phyloP scores from a whole-genome alignment of 2,329 filamentous ascomycete species.

The Alternaria angustiovoidea region DNA sequence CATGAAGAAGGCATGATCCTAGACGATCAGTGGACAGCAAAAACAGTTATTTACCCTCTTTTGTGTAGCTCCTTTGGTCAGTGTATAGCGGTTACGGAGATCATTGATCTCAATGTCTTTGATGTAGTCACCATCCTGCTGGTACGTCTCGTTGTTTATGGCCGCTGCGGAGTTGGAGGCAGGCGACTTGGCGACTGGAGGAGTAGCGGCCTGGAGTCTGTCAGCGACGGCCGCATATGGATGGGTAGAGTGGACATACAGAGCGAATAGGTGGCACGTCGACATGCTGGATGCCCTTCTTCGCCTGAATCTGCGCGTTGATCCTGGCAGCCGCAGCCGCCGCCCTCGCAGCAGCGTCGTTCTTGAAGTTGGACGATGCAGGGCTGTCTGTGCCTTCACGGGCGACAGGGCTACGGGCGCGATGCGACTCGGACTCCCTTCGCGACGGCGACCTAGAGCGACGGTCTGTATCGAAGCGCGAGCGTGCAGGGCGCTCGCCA shows the following conservation, averaged over 20 bases:
- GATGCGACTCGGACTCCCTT: slow-evolving; percentile 69
- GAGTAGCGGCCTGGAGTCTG: slow-evolving; percentile 53
- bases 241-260: slow-evolving; percentile 50
- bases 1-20: slow-evolving; percentile 54
- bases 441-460: slow-evolving; percentile 77
- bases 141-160: slow-evolving; percentile 82
- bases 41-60: slow-evolving; percentile 98
- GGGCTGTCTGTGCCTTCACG: slow-evolving; percentile 59
- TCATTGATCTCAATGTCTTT: slow-evolving; percentile 99
- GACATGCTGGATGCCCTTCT: slow-evolving; percentile 88
- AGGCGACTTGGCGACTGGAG: slow-evolving; percentile 63
- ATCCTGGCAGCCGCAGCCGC: slow-evolving; percentile 74
- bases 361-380: slow-evolving; percentile 56
- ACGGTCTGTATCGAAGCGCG: slow-evolving; percentile 74
- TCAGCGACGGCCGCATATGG: slow-evolving; percentile 18
- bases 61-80: slow-evolving; percentile 97
- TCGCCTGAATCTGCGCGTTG: slow-evolving; percentile 60
- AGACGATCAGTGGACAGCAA: slow-evolving; percentile 72
- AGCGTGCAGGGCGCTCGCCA: slow-evolving; percentile 66
- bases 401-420: slow-evolving; percentile 82
- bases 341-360: slow-evolving; percentile 75
- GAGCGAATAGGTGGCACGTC: slow-evolving; percentile 83
- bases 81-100: slow-evolving; percentile 91
- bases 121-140: slow-evolving; percentile 96
- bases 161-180: slow-evolving; percentile 56